phyloP scores from a whole-genome alignment of 2,329 filamentous ascomycete species.

The Penicillium digitatum region DNA sequence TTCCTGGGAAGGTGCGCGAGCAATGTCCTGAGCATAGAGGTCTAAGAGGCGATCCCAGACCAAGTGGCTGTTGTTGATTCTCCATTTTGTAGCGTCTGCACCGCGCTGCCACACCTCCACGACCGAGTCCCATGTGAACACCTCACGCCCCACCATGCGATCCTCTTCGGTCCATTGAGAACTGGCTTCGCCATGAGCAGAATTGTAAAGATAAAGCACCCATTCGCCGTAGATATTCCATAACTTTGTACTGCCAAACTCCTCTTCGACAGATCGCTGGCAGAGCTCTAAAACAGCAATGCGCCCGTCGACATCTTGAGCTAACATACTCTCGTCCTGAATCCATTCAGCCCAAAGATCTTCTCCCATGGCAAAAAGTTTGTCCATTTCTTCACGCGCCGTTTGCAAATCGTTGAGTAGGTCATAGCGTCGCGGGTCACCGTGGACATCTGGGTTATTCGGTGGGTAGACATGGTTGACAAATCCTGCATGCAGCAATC shows the following conservation, averaged over 20 bases:
- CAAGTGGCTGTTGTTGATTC: slow-evolving; percentile 58
- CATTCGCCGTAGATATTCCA: slow-evolving; percentile 63
- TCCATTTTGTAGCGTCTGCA: slow-evolving; percentile 55
- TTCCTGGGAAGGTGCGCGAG: slow-evolving; percentile 45
- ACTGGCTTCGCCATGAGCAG: slow-evolving; percentile 44
- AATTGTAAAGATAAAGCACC: slow-evolving; percentile 54
- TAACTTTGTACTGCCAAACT: slow-evolving; percentile 57
- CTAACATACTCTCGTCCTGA: slow-evolving; percentile 58
- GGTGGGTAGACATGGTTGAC: slow-evolving; percentile 47
- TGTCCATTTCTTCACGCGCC: slow-evolving; percentile 57
- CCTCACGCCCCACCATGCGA: slow-evolving; percentile 53
- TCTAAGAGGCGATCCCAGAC: slow-evolving; percentile 61
- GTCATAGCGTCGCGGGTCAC: slow-evolving; percentile 46
- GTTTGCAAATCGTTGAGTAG: slow-evolving; percentile 46
- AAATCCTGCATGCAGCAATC: slow-evolving; percentile 46
- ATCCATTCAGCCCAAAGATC: slow-evolving; percentile 62
- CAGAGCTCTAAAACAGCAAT: slow-evolving; percentile 58
- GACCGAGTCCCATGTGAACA: slow-evolving; percentile 56
- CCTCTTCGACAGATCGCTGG: slow-evolving; percentile 57
- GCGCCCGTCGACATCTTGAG: slow-evolving; percentile 54
- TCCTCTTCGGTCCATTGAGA: slow-evolving; percentile 54
- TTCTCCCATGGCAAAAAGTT: slow-evolving; percentile 61
- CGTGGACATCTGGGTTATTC: slow-evolving; percentile 43
- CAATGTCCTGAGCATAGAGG: slow-evolving; percentile 52
- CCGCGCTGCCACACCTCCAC: slow-evolving; percentile 55